A percentile compares a stretch with the other conserved stretches of the same genome.
Conservation (phyloP, 805 yeast species). For the Vanderwaltozyma tropicalis region DNA sequence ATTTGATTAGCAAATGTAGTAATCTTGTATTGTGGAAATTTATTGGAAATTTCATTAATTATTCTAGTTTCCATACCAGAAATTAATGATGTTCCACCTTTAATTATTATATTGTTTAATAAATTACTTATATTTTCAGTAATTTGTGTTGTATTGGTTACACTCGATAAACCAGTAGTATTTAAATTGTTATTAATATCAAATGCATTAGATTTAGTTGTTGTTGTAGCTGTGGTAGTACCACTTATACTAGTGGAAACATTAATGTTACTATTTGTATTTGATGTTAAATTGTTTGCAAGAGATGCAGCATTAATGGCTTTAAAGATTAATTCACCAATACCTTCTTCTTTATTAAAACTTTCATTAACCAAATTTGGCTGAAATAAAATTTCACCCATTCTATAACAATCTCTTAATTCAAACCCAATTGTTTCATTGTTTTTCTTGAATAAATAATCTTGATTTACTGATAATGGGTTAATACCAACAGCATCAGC, state of each 20-base stretch:
- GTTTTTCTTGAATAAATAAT: constrained; percentile 11
- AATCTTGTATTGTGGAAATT: constrained; percentile 76
- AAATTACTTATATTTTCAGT: constrained; percentile 25
- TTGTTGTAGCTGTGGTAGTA: not conserved
- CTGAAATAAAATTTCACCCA: constrained; percentile 23
- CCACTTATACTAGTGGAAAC: not conserved
- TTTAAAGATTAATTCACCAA: constrained; percentile 20
- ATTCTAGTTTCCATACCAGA: constrained; percentile 77
- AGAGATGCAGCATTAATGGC: constrained; percentile 21
- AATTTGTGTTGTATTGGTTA: not conserved
- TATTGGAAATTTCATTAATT: constrained; percentile 52
- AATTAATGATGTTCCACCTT: constrained; percentile 69
- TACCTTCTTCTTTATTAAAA: constrained; percentile 16
- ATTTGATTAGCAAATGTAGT: constrained; percentile 77
- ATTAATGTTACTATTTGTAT: not conserved
- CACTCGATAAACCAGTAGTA: not conserved
- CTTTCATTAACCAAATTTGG: constrained; percentile 15
- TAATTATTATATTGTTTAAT: constrained; percentile 56
- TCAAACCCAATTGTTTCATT: constrained; percentile 17
- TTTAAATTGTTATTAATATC: not conserved
- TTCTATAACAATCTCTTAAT: constrained; percentile 16
- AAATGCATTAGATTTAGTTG: not conserved
- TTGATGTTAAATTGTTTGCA: not conserved
- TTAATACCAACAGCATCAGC: constrained; percentile 5
- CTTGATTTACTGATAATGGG: constrained; percentile 14